Conservation (phyloP, 1,139 yeast genomes). For the Suzukiozyma palmioleophila region DNA sequence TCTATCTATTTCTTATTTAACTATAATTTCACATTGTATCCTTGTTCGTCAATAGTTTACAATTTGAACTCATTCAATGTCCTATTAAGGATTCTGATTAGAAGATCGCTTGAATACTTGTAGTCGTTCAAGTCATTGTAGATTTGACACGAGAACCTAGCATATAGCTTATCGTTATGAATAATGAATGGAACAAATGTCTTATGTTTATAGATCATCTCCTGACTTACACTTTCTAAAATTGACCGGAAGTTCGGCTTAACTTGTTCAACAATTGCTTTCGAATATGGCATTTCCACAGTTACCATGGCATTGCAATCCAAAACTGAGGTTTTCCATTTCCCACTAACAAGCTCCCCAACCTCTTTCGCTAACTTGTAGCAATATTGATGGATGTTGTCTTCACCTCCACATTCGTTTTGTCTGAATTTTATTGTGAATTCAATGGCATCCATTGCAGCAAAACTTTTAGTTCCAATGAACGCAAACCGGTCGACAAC, state of each 20-base stretch:
- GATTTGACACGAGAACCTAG: constrained; percentile 57
- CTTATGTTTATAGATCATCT: constrained; percentile 18
- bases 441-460: constrained; percentile 21
- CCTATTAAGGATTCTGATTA: constrained; percentile 12
- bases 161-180: constrained; percentile 40
- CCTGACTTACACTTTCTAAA: constrained; percentile 3
- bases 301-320: constrained; percentile 40
- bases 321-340: constrained; percentile 34
- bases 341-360: constrained; percentile 29
- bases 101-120: constrained; percentile 34
- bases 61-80: background rate
- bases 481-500: constrained; percentile 37
- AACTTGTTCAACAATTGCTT: constrained; percentile 10
- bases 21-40: no score
- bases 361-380: constrained; percentile 39
- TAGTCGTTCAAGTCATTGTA: constrained; percentile 57
- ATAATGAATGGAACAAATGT: constrained; percentile 45
- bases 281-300: constrained; percentile 34
- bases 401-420: constrained; percentile 61
- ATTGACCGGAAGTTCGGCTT: constrained; percentile 9
- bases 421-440: constrained; percentile 49
- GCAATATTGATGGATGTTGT: constrained; percentile 46
- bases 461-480: constrained; percentile 32
- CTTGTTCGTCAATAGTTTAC: no score
- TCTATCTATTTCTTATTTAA: no score